Percentiles rank a stretch among this genome's conserved stretches.
Conservation (phyloP, 768 basidiomycete genomes). For the Macrolepiota fuliginosa region DNA sequence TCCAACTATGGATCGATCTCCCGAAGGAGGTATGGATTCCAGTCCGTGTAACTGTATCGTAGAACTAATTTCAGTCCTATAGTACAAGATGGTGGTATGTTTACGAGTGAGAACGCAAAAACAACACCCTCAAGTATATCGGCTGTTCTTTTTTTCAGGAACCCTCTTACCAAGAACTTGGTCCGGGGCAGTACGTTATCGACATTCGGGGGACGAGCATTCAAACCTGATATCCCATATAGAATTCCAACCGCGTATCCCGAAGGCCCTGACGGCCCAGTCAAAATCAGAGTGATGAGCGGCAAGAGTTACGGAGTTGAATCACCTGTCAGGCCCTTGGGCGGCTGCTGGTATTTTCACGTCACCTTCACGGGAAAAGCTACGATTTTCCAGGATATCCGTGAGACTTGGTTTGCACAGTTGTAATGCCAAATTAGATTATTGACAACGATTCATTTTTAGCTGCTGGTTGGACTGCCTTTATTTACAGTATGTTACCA, state of each 20-base stretch:
- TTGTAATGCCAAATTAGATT: neutral
- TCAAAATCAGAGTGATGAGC: conserved; percentile 81
- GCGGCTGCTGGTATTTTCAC: conserved; percentile 95
- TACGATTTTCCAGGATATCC: conserved; percentile 79
- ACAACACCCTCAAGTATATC: neutral
- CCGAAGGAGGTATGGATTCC: conserved; percentile 54
- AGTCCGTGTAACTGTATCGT: conserved; percentile 16
- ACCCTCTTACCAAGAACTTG: conserved; percentile 83
- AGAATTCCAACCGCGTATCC: conserved; percentile 78
- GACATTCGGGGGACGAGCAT: neutral
- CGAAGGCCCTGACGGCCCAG: conserved; percentile 60
- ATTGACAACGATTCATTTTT: conserved; percentile 6
- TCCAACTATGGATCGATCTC: conserved; percentile 88
- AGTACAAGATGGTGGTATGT: conserved; percentile 75
- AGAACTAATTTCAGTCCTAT: conserved; percentile 19
- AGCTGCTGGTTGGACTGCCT: conserved; percentile 89
- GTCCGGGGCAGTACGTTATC: conserved; percentile 51
- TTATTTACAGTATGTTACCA: conserved; percentile 67
- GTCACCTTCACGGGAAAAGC: conserved; percentile 62
- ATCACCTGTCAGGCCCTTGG: conserved; percentile 86
- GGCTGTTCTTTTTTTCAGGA: conserved; percentile 36
- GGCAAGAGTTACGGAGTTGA: conserved; percentile 84
- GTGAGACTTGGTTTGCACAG: conserved; percentile 35
- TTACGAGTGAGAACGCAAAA: neutral
- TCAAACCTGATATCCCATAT: neutral